A percentile compares a stretch with the other conserved stretches of the same genome.
Evolutionary conservation across 2,329 filamentous ascomycete species (phyloP).

Genomic region (Coniochaeta sp.): DNA sequence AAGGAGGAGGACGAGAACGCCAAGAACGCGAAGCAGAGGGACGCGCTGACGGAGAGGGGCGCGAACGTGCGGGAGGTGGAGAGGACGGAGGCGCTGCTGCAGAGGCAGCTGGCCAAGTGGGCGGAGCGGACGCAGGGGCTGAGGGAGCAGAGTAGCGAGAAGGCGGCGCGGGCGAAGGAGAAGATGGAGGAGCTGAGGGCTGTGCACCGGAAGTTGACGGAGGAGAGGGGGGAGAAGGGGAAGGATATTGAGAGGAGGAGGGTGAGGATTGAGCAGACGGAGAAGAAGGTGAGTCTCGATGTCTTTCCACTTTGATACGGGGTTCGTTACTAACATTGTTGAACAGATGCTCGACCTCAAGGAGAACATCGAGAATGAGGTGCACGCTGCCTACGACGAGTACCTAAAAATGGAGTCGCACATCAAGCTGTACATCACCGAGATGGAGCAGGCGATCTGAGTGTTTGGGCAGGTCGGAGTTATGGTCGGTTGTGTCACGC

Average conservation of each 20-base stretch:
- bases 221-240: slow-evolving; percentile 79
- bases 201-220: slow-evolving; percentile 71
- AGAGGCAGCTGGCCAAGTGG: slow-evolving; percentile 79
- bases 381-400: slow-evolving; percentile 83
- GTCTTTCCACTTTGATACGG: neutral
- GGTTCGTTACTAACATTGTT: slow-evolving; percentile 19
- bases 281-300: slow-evolving; percentile 74
- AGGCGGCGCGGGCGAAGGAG: slow-evolving; percentile 72
- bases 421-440: slow-evolving; percentile 94
- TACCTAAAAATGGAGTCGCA: slow-evolving; percentile 97
- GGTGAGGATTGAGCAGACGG: slow-evolving; percentile 94
- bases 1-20: slow-evolving; percentile 89
- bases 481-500: slow-evolving; percentile 18
- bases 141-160: slow-evolving; percentile 70
- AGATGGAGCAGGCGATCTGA: slow-evolving; percentile 88
- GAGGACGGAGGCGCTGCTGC: slow-evolving; percentile 73
- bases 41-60: slow-evolving; percentile 78
- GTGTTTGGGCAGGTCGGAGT: neutral
- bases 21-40: slow-evolving; percentile 72
- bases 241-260: slow-evolving; percentile 87
- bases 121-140: slow-evolving; percentile 80
- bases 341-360: slow-evolving; percentile 90
- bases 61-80: slow-evolving; percentile 92
- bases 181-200: slow-evolving; percentile 85
- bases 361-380: slow-evolving; percentile 93